Base-by-base conservation (phyloP, 768 basidiomycete genomes). In the Pleurotus platypus region DNA sequence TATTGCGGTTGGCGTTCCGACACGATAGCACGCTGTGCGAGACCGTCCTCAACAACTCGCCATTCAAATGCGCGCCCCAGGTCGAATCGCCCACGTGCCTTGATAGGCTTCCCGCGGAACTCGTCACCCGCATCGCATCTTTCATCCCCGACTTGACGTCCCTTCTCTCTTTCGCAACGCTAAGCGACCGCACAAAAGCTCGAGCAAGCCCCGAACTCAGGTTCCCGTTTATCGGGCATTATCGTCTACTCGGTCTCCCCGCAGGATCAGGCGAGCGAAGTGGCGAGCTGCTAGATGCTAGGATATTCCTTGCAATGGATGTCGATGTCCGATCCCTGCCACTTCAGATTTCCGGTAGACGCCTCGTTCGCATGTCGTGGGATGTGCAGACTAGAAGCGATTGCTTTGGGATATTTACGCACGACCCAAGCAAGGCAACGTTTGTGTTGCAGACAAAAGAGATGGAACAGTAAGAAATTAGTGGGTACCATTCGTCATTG, bases 1-100 rank as follows among this genome's bases (percentile, higher is more conserved):
- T 61, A 15, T 58, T 55, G 4, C 51, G 57, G 12, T 58, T 64
- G 16, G 59, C 15, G 5, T 42, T 42, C 40, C 18, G 13, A 1
- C 5, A 42, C 4, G 40, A 42, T 42, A 18, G 18, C 18, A 15
- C 40, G 18, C 15, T 18, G 5, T 42, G 13, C 40, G 40, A 42
- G 13, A 27, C 26, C 1, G 40, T 42, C 40, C 15, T 42, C 18
- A 13, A 9, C 2, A 13, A 18, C 3, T 42, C 40, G 11, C 18
- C 18, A 9, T 42, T 18, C 15, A 15, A 13, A 3, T 42, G 4
- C 2, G 40, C 2, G 15, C 40, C 18, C 18, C 15, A 42, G 13
- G 40, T 5, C 40, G 15, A 42, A 42, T 42, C 40, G 40, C 40
- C 40, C 1, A 42, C 40, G 11, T 18, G 3, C 40, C 4, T 42